Conservation (phyloP, 2,329 filamentous ascomycete species). For the Botrytis porri region DNA sequence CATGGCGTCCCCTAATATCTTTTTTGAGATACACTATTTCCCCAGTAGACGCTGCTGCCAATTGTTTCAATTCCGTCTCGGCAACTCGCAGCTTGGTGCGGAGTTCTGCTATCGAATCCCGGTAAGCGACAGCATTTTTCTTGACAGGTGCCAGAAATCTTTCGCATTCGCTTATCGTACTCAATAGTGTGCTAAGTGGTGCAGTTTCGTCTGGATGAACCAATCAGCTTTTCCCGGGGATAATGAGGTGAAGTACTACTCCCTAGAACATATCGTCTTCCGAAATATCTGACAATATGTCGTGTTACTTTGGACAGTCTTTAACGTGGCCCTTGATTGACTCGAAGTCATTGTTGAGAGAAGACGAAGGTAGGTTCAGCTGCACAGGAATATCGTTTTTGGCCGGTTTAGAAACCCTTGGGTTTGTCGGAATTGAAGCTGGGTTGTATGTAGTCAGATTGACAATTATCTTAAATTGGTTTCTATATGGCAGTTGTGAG, state of each 20-base stretch:
- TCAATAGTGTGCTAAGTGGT: neutral
- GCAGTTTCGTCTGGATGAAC: neutral
- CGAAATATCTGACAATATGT: rapidly evolving
- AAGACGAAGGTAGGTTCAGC: neutral
- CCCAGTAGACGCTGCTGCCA: neutral
- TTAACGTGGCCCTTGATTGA: neutral
- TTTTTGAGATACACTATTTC: neutral
- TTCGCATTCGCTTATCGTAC: neutral
- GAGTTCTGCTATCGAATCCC: neutral
- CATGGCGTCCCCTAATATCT: neutral
- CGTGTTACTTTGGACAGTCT: neutral
- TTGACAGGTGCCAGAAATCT: neutral
- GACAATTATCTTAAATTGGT: too few species aligned
- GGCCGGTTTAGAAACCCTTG: rapidly evolving
- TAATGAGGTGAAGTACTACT: neutral
- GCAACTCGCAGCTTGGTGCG: neutral
- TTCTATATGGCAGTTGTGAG: too few species aligned
- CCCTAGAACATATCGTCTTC: neutral
- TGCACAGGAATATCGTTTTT: neutral
- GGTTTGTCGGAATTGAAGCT: rapidly evolving
- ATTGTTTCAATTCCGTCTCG: neutral
- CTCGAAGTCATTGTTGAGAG: neutral
- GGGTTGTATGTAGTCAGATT: neutral
- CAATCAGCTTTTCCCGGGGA: neutral
- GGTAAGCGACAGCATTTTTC: neutral